Base-by-base conservation (phyloP, 176 grass and related monocot species). In the Triticum turgidum region DNA sequence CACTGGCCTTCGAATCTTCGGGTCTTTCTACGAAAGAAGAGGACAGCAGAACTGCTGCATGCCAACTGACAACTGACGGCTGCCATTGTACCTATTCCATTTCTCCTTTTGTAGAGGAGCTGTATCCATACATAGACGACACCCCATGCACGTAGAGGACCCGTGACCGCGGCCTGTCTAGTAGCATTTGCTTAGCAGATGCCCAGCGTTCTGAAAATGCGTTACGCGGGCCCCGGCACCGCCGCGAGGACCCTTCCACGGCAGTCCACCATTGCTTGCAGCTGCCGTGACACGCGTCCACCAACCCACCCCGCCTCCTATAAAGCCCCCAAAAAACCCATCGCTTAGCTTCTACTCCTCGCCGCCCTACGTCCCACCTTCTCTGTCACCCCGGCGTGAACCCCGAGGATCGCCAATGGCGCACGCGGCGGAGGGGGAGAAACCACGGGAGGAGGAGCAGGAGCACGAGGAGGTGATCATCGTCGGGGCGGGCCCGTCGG, bases 401-500 rank as follows among this genome's bases (percentile, higher is more conserved):
- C 25, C 34, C 30, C n/a, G 18, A 15, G 42, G 33, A 9, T 29
- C 59, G 68, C 21, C 41, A 33, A 81, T 81, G 76, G 76, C 13
- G 41, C 11, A 22, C 5, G 11, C 6, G 7, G 10, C 3, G 32
- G 11, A 3, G 15, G 37, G 0, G 35, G 79, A 44, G 22, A 65
- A 15, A 7, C 17, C 18, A 9, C 22, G 5, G 13, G 5, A 3
- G 11, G 21, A 1, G 89, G 5, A 7, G 25, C 6, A 3, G 11
- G 39, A 2, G 42, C 45, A 47, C 45, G 29, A 56, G 75, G 89
- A 87, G 5, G 89, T 87, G 81, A 61, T 96, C 66, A 91, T 98
- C 68, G 96, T 98, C 0, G 96, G 93, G 2, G 96, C 96, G 1
- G 96, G 96, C 17, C 96, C 89, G 78, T 94, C 96, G 0, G 96